Percentiles rank a stretch among this genome's conserved stretches.
These are phyloP conservation scores for Sclerotinia trifoliorum DNA, from an alignment of 2,329 filamentous ascomycete genomes.

Conservation along the genomic window DNA sequence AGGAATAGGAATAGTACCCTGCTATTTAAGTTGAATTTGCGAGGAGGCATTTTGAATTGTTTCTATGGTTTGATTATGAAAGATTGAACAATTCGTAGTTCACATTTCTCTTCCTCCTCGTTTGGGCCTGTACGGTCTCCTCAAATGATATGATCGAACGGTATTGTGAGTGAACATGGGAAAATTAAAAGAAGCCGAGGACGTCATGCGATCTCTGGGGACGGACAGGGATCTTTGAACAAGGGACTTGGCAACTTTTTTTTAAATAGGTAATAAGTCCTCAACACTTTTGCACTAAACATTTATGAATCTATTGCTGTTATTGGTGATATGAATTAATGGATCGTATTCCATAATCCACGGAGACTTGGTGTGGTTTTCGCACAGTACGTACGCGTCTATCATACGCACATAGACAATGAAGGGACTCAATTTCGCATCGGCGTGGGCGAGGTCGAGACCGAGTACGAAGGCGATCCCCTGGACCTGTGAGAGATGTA, in stretches of 20 bases:
- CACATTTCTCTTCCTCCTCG: background rate
- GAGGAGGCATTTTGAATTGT: slow-evolving; percentile 26
- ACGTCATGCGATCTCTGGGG: slow-evolving; percentile 24
- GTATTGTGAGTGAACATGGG: slow-evolving; percentile 14
- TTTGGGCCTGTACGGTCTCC: background rate
- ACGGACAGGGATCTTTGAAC: slow-evolving; percentile 19
- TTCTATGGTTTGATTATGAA: background rate
- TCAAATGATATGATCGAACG: background rate
- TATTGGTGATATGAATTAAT: slow-evolving; percentile 9
- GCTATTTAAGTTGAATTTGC: slow-evolving; percentile 38
- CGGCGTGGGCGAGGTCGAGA: slow-evolving; percentile 21
- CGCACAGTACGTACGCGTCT: background rate
- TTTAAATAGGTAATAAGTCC: background rate
- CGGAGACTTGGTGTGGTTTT: slow-evolving; percentile 8
- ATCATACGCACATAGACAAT: slow-evolving; percentile 25
- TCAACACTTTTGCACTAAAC: slow-evolving; percentile 23
- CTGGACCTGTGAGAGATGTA: slow-evolving; percentile 38
- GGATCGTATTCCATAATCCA: background rate
- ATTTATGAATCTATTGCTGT: slow-evolving; percentile 18
- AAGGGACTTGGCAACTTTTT: slow-evolving; percentile 20
- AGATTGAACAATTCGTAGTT: background rate
- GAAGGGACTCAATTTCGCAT: slow-evolving; percentile 34
- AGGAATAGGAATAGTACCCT: slow-evolving; percentile 24
- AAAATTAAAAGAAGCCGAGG: slow-evolving; percentile 11
- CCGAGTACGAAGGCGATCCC: slow-evolving; percentile 1